phyloP scores from a whole-genome alignment of 345 rosid species.

The Eucalyptus pauciflora region DNA sequence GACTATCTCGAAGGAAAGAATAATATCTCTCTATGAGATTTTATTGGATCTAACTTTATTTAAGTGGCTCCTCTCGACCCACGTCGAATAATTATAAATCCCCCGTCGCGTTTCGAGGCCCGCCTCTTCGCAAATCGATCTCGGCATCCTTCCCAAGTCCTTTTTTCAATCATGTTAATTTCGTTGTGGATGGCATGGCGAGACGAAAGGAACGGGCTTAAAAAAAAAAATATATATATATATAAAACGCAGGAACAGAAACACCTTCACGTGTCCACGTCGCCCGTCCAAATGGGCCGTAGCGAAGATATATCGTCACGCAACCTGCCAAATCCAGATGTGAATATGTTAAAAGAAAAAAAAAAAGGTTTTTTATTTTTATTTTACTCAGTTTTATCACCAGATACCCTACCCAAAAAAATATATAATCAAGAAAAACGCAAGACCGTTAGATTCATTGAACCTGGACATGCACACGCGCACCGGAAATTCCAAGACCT shows the following conservation, averaged over 20 bases:
- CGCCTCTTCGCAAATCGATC: neutral
- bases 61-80: too few relatives aligned
- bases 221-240: fast-evolving
- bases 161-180: neutral
- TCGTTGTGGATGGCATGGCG: neutral
- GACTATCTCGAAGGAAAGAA: neutral
- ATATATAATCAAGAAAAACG: neutral
- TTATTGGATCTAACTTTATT: neutral
- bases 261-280: neutral
- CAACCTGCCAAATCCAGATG: neutral
- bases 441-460: conserved; percentile 27
- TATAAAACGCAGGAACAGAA: neutral
- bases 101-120: fast-evolving
- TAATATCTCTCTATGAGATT: neutral
- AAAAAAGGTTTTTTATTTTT: too few relatives aligned
- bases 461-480: conserved; percentile 40
- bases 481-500: neutral
- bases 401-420: neutral
- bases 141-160: neutral
- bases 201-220: neutral
- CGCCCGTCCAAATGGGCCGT: neutral
- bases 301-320: neutral
- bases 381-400: neutral
- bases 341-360: neutral
- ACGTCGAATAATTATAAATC: neutral